Percentiles rank a stretch among this genome's conserved stretches.
These are phyloP conservation scores for Theileria parva DNA, from an alignment of 169 alveolate species.

Conservation along the genomic window DNA sequence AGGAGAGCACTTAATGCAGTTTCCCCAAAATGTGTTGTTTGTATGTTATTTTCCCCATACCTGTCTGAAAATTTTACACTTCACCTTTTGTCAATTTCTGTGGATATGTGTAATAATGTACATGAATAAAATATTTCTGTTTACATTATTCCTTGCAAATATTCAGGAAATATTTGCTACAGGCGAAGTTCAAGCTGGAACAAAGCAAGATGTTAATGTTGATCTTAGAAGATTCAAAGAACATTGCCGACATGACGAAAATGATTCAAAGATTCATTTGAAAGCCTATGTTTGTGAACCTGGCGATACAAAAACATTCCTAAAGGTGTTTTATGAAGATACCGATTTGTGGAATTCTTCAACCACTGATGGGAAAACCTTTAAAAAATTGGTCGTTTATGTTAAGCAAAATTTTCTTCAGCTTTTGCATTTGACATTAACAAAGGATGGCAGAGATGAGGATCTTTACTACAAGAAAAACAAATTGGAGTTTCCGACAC, in stretches of 20 bases:
- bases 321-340: neutral
- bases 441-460: neutral
- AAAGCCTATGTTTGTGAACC: neutral
- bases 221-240: neutral
- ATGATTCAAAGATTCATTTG: neutral
- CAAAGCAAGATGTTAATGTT: neutral
- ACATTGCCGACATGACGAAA: neutral
- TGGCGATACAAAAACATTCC: neutral
- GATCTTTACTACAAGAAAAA: neutral
- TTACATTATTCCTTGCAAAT: neutral
- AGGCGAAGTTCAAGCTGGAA: neutral
- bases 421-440: neutral
- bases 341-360: neutral
- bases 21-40: conserved; percentile 2
- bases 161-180: neutral
- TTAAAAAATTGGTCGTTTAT: neutral
- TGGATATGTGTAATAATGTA: conserved; percentile 1
- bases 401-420: neutral
- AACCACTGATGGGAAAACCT: neutral
- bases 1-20: neutral
- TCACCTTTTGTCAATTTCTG: neutral
- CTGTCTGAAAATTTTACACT: neutral
- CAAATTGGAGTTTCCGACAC: neutral
- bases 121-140: neutral
- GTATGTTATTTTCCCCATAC: conserved; percentile 4